Base-by-base conservation (phyloP, 345 rosid genomes). In the Pugionium dolabratum region DNA sequence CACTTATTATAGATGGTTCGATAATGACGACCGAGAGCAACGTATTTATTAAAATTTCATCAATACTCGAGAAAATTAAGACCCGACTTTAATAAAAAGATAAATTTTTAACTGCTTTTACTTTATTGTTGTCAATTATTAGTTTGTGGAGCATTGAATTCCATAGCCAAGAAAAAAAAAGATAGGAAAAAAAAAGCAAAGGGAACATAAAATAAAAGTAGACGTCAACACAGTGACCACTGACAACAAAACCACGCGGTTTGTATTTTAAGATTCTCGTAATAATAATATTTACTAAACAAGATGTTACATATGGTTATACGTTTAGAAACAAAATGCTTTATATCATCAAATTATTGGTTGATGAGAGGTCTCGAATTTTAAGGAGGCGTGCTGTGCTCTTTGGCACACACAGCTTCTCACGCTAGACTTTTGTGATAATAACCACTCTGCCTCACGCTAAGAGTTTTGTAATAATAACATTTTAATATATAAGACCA, bases 191-290 rank as follows among this genome's bases (percentile, higher is more conserved):
- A 18, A 43, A 70, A 70, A 70, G 62, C 41, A 53, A 70, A 61
- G 34, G 48, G 39, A 60, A 39, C 62, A 31, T 60, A 44, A 28
- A 47, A 62, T 8, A 18, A 54, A 71, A 46, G 56, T 28, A 54
- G 50, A 39, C 51, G 26, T 37, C 26, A 37, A n/a, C 56, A 46
- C 41, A 45, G 48, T 18, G 49, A 67, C 64, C 48, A 67, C 47
- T 37, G 74, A 53, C 41, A 58, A 71, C 50, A 40, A 32, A 37
- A 68, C 50, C 75, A 71, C 75, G 75, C 69, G 64, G 75, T 40
- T 48, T 28, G 44, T 32, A 31, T 54, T 54, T 39, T 45, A 35
- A 28, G 49, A 54, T 62, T 54, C 4, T 61, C 60, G 33, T 42
- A 26, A 18, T 18, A 34, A 34, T 34, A 34, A 28, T 43, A 59